phyloP scores from a whole-genome alignment of 176 grass and related monocot genomes.

The Avena insularis region DNA sequence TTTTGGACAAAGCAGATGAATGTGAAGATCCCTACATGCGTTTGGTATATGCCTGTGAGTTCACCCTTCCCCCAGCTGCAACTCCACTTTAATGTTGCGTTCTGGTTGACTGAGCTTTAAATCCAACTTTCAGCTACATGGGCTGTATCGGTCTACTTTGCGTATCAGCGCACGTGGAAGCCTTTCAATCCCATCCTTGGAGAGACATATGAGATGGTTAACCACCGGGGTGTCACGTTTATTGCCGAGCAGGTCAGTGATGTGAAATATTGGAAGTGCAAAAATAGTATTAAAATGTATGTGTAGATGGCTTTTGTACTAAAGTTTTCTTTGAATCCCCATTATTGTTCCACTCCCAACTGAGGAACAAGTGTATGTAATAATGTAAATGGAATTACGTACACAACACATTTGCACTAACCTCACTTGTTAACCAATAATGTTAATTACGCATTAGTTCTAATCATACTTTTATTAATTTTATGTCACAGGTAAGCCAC shows the following conservation, averaged over 20 bases:
- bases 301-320: neutral
- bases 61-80: slow-evolving; percentile 22
- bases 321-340: neutral
- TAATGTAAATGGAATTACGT: neutral
- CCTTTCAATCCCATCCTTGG: slow-evolving; percentile 98
- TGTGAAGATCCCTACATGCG: slow-evolving; percentile 95
- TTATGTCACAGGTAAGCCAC: slow-evolving; percentile 80
- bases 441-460: slow-evolving; percentile 4
- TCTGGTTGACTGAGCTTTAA: slow-evolving; percentile 38
- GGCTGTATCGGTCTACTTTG: slow-evolving; percentile 87
- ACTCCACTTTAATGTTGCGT: slow-evolving; percentile 19
- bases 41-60: slow-evolving; percentile 89
- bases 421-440: neutral
- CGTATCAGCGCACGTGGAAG: slow-evolving; percentile 88
- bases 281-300: slow-evolving; percentile 35
- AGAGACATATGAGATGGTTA: slow-evolving; percentile 94
- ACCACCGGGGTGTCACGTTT: slow-evolving; percentile 84
- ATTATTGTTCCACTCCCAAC: neutral
- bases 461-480: neutral
- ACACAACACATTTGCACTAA: neutral
- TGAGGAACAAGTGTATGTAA: neutral
- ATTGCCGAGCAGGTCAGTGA: slow-evolving; percentile 83
- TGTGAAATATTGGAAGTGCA: slow-evolving; percentile 11
- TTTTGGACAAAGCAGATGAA: slow-evolving; percentile 97
- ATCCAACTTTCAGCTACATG: slow-evolving; percentile 72